Percentiles rank a stretch among this genome's conserved stretches.
These are phyloP conservation scores for Blastomyces percursus DNA, from an alignment of 2,329 filamentous ascomycete genomes.

Conservation along the genomic window DNA sequence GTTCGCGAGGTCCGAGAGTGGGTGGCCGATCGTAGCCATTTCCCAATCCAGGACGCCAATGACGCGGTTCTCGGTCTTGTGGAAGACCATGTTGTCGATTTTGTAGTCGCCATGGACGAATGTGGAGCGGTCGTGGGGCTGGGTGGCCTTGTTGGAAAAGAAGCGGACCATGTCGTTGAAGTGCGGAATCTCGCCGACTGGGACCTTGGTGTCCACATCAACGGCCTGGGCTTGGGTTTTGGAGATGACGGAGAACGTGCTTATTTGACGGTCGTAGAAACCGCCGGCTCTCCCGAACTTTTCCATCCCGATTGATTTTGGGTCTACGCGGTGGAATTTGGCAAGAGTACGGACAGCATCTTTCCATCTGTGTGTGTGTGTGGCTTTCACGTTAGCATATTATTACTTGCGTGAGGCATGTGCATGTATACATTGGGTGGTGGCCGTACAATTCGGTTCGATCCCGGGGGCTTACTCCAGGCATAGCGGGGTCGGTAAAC, in stretches of 20 bases:
- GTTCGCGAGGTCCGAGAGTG: constrained; percentile 81
- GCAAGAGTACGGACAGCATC: constrained; percentile 75
- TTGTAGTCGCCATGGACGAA: constrained; percentile 96
- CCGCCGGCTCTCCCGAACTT: constrained; percentile 61
- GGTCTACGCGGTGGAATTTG: constrained; percentile 67
- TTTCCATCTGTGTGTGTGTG: constrained; percentile 51
- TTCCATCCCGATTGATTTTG: constrained; percentile 55
- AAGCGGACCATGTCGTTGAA: constrained; percentile 70
- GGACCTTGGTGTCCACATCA: constrained; percentile 64
- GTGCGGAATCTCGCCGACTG: constrained; percentile 73
- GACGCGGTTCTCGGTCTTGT: constrained; percentile 74
- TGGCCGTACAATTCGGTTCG: constrained; percentile 55
- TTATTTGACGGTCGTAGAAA: constrained; percentile 79
- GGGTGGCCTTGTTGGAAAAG: constrained; percentile 57
- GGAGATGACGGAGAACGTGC: constrained; percentile 70
- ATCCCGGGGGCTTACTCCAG: constrained; percentile 56
- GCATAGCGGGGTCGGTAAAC: constrained; percentile 78
- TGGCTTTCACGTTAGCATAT: neutral
- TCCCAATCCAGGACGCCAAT: constrained; percentile 97
- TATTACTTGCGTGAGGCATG: neutral
- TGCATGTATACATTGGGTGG: neutral
- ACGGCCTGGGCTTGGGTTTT: constrained; percentile 61
- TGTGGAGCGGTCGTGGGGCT: constrained; percentile 65
- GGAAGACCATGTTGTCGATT: constrained; percentile 82
- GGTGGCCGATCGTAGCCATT: constrained; percentile 96